These are phyloP conservation scores for Fusarium praegraminearum DNA, from an alignment of 2,329 filamentous ascomycete genomes.

Conservation along the genomic window DNA sequence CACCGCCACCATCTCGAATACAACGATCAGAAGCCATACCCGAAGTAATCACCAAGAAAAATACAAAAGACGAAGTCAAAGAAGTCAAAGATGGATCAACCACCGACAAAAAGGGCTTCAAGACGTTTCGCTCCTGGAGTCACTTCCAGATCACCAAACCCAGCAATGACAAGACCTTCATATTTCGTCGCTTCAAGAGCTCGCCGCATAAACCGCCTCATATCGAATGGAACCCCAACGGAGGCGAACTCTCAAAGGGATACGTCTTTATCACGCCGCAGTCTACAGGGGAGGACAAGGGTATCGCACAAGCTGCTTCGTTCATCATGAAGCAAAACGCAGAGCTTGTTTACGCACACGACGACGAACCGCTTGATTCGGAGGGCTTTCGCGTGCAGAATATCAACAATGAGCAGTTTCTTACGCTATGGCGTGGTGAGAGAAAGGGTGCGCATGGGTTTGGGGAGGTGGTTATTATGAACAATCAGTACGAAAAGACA, in stretches of 20 bases:
- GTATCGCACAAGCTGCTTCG: constrained; percentile 26
- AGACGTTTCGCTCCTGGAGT: constrained; percentile 33
- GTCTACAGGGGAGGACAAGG: constrained; percentile 6
- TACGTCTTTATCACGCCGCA: constrained; percentile 48
- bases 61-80: neutral
- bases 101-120: constrained; percentile 10
- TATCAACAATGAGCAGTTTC: constrained; percentile 48
- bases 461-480: constrained; percentile 49
- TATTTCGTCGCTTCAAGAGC: constrained; percentile 43
- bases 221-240: constrained; percentile 33
- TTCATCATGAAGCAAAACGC: constrained; percentile 47
- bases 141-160: constrained; percentile 38
- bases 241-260: constrained; percentile 40
- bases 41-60: neutral
- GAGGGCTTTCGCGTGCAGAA: constrained; percentile 47
- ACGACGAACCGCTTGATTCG: constrained; percentile 28
- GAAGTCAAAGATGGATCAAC: neutral
- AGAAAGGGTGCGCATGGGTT: constrained; percentile 48
- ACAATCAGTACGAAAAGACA: constrained; percentile 46
- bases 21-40: neutral
- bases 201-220: constrained; percentile 43
- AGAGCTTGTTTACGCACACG: constrained; percentile 48
- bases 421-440: constrained; percentile 49
- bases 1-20: neutral
- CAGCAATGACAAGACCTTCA: constrained; percentile 20